These are phyloP conservation scores for Thermothielavioides terrestris DNA, from an alignment of 495 filamentous ascomycete genomes.

Conservation along the genomic window DNA sequence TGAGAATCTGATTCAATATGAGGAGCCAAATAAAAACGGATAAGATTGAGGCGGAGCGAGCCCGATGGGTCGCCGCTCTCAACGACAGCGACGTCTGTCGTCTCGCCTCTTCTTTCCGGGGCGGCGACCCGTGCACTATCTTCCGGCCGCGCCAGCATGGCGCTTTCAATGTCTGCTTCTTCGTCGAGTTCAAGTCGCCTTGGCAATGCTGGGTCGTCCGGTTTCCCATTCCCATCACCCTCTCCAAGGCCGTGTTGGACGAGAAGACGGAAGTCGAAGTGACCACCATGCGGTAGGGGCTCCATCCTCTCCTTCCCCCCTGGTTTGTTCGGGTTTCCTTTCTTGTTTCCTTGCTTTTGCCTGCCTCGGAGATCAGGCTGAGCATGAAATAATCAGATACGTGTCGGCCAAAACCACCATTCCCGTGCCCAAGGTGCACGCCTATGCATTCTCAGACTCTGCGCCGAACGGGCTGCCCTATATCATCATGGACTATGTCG, in stretches of 20 bases:
- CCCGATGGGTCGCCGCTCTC: not conserved
- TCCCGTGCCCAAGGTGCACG: not conserved
- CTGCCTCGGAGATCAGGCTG: not conserved
- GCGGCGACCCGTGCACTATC: not conserved
- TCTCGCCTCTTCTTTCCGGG: not conserved
- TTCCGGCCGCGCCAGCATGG: not conserved
- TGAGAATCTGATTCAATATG: not conserved
- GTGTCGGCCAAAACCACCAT: constrained; percentile 3
- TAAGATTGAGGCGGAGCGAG: not conserved
- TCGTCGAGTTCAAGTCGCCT: not conserved
- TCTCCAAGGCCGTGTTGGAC: not conserved
- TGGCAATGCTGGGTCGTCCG: not conserved
- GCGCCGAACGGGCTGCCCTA: not conserved
- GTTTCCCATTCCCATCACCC: not conserved
- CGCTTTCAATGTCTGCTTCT: constrained; percentile 1
- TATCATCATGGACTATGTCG: constrained; percentile 1
- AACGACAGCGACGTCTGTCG: not conserved
- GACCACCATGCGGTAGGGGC: not conserved
- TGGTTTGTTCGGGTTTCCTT: no score
- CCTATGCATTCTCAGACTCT: not conserved
- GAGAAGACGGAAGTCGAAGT: constrained; percentile 2
- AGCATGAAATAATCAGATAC: not conserved
- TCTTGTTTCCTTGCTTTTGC: no score
- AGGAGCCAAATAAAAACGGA: not conserved
- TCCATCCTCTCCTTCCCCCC: not conserved